phyloP scores from a whole-genome alignment of 257 asterid species.

The Euphrasia confusa region DNA sequence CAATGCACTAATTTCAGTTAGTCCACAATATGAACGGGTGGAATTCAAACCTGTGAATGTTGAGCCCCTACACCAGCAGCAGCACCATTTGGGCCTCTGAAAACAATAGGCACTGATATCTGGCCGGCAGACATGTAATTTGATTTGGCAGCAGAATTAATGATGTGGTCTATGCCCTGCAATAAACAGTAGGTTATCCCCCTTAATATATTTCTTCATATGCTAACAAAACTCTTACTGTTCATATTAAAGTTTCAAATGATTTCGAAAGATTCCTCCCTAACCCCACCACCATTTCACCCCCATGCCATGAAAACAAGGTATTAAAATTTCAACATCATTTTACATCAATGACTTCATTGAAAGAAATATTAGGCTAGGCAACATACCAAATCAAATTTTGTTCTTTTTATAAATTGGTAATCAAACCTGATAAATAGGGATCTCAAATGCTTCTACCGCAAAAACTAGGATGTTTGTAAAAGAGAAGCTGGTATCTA shows the following conservation, averaged over 20 bases:
- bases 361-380: too few relatives aligned
- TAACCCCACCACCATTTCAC: background rate
- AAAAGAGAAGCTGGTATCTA: background rate
- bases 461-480: background rate
- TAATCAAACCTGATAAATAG: background rate
- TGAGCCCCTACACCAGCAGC: slow-evolving; percentile 98
- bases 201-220: background rate
- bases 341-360: background rate
- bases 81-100: slow-evolving; percentile 97
- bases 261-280: slow-evolving; percentile 14
- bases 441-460: slow-evolving; percentile 10
- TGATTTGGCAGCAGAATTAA: slow-evolving; percentile 89
- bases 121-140: slow-evolving; percentile 90
- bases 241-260: slow-evolving; percentile 4
- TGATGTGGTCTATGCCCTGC: slow-evolving; percentile 88
- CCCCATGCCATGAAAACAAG: background rate
- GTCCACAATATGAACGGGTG: background rate
- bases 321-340: background rate
- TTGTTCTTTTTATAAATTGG: background rate
- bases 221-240: slow-evolving; percentile 2
- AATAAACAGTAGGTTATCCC: slow-evolving; percentile 18
- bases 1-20: slow-evolving; percentile 5
- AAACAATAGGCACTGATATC: slow-evolving; percentile 75
- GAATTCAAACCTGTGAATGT: slow-evolving; percentile 69
- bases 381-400: too few relatives aligned